Evolutionary conservation across 1,284 basidiomycete genomes (phyloP).

Genomic region (Meripilus lineatus): DNA sequence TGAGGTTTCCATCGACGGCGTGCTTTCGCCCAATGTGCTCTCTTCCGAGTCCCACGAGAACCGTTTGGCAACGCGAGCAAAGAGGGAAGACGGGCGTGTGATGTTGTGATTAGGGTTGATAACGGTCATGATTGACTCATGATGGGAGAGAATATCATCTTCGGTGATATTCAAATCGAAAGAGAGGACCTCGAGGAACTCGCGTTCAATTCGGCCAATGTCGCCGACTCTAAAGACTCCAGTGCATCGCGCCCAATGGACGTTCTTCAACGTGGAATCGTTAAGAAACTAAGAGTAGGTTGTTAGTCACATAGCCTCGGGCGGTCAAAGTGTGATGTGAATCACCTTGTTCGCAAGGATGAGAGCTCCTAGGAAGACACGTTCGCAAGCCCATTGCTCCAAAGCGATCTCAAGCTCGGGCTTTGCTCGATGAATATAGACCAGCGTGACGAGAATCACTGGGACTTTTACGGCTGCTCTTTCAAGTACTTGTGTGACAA

Average conservation of each 20-base stretch:
- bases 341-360: constrained; percentile 20
- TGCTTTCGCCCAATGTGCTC: not conserved
- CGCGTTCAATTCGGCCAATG: constrained; percentile 58
- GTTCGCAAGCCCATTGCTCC: constrained; percentile 5
- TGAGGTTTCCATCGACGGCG: not conserved
- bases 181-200: constrained; percentile 59
- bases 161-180: constrained; percentile 53
- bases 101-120: not conserved
- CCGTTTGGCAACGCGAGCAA: not conserved
- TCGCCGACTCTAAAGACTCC: constrained; percentile 60
- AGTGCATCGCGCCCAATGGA: constrained; percentile 24
- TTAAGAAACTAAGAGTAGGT: constrained; percentile 8
- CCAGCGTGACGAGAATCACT: constrained; percentile 5
- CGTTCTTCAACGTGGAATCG: constrained; percentile 9
- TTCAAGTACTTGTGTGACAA: not conserved
- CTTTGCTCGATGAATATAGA: constrained; percentile 7
- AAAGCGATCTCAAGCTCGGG: constrained; percentile 1
- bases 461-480: not conserved
- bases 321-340: not conserved
- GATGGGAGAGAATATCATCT: constrained; percentile 48
- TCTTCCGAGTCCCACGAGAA: constrained; percentile 1
- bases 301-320: no score
- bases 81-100: not conserved
- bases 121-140: constrained; percentile 21
- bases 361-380: constrained; percentile 8